Conservation (phyloP, 108 stramenopile species). For the Cyclotella sp. region DNA sequence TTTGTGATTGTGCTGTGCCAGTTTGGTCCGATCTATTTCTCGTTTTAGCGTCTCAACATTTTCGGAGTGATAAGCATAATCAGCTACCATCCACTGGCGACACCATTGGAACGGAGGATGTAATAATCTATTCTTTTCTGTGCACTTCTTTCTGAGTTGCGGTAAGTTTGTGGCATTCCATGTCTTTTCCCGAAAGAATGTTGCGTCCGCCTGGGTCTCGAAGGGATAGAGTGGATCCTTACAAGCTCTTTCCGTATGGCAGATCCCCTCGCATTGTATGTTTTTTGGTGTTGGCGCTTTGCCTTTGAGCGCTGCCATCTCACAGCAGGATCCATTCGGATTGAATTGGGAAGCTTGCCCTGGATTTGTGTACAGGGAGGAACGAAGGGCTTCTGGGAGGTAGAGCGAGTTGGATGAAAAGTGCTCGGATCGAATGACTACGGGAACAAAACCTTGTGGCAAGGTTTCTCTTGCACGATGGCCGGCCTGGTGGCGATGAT, state of each 20-base stretch:
- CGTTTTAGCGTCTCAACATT: background rate
- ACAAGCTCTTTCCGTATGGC: conserved; percentile 17
- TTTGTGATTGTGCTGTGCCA: conserved; percentile 7
- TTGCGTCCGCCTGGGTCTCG: background rate
- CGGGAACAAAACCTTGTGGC: background rate
- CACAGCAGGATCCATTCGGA: conserved; percentile 1
- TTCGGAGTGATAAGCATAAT: background rate
- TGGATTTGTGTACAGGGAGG: background rate
- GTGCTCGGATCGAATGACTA: background rate
- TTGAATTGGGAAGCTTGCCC: background rate
- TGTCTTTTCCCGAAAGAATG: background rate
- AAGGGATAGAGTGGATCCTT: conserved; percentile 15
- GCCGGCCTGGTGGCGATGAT: conserved; percentile 7
- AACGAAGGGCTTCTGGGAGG: conserved; percentile 2
- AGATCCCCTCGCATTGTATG: conserved; percentile 16
- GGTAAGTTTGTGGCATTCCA: background rate
- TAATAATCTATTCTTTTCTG: background rate
- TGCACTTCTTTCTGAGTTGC: background rate
- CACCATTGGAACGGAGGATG: conserved; percentile 18
- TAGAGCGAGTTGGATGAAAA: background rate
- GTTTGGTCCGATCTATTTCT: background rate
- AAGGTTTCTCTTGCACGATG: background rate
- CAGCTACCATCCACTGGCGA: conserved; percentile 23
- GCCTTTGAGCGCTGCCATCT: background rate
- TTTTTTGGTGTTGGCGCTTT: conserved; percentile 4